phyloP scores from a whole-genome alignment of 192 early-diverging fungal genomes.

The Haplosporangium gracile region DNA sequence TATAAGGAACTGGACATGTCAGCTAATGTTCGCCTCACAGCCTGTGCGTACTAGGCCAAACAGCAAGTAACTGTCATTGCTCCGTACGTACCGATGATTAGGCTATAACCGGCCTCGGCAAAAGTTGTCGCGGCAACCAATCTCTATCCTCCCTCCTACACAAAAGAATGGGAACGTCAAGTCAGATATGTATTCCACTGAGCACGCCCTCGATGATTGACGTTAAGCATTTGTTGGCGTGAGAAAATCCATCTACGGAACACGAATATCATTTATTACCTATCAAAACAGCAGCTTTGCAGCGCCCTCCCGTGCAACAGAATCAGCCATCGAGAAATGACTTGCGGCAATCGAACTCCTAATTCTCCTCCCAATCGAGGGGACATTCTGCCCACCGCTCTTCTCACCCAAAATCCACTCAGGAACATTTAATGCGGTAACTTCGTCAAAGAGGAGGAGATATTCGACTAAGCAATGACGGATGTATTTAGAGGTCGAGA shows the following conservation, averaged over 20 bases:
- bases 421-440: constrained; percentile 6
- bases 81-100: constrained; percentile 24
- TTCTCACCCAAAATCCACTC: constrained; percentile 15
- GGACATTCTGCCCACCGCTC: background rate
- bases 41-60: background rate
- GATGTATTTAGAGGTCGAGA: constrained; percentile 13
- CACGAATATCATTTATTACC: background rate
- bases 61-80: background rate
- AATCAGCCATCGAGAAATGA: background rate
- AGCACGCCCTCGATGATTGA: background rate
- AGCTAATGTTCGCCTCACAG: too few relatives aligned
- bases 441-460: constrained; percentile 2
- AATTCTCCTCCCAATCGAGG: background rate
- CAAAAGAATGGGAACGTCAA: background rate
- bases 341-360: constrained; percentile 14
- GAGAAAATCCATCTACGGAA: background rate
- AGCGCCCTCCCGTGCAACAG: constrained; percentile 3
- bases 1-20: background rate
- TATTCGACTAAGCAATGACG: constrained; percentile 2
- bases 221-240: background rate
- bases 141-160: background rate
- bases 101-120: constrained; percentile 13
- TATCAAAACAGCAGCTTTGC: constrained; percentile 16
- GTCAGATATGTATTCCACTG: background rate
- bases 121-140: constrained; percentile 9